Evolutionary conservation across 2,329 filamentous ascomycete species (phyloP).

Genomic region (Endocalyx cinctus): DNA sequence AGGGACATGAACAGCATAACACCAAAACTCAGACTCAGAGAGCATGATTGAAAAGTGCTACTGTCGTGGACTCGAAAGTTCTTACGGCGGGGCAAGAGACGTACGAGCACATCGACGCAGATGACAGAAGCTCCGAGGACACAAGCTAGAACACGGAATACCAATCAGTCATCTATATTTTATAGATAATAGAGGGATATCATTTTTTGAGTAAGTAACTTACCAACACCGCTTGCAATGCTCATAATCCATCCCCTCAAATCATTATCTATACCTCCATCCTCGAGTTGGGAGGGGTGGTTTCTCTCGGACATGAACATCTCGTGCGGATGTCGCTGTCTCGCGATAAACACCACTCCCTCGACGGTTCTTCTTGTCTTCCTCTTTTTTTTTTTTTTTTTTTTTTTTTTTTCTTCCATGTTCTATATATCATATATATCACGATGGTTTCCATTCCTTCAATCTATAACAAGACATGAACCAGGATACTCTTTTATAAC

Average conservation of each 20-base stretch:
- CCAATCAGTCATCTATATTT: no score
- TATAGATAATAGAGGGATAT: slow-evolving; percentile 9
- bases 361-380: no score
- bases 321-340: no score
- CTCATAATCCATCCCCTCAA: slow-evolving; percentile 91
- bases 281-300: slow-evolving; percentile 31
- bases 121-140: slow-evolving; percentile 78
- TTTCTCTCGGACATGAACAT: slow-evolving; percentile 11
- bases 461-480: no score
- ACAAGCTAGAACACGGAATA: slow-evolving; percentile 54
- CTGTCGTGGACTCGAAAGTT: slow-evolving; percentile 87
- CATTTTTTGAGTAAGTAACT: slow-evolving; percentile 24
- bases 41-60: slow-evolving; percentile 80
- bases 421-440: background rate
- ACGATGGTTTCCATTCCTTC: no score
- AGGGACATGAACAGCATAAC: slow-evolving; percentile 95
- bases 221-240: slow-evolving; percentile 71
- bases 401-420: background rate
- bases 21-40: slow-evolving; percentile 87
- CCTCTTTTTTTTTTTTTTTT: background rate
- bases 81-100: slow-evolving; percentile 65
- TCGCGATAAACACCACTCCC: no score
- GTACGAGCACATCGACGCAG: slow-evolving; percentile 76
- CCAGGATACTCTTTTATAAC: no score
- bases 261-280: slow-evolving; percentile 62